Percentiles rank a stretch among this genome's conserved stretches.
phyloP scores from a whole-genome alignment of 495 filamentous ascomycete genomes.

The Neurospora hispaniola region DNA sequence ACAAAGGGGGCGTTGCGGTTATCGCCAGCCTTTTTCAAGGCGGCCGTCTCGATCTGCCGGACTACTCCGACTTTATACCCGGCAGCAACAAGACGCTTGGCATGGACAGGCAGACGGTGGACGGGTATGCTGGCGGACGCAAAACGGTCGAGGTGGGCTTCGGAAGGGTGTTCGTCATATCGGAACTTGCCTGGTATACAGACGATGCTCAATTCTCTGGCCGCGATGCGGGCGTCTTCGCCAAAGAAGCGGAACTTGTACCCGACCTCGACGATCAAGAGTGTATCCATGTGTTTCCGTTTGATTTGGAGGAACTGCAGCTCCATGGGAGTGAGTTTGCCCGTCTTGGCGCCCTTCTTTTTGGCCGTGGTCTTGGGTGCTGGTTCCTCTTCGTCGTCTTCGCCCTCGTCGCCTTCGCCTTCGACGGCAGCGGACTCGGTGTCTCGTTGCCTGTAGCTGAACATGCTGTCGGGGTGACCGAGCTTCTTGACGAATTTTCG shows the following conservation, averaged over 20 bases:
- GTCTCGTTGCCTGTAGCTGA: slow-evolving; percentile 50
- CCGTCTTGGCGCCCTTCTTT: slow-evolving; percentile 63
- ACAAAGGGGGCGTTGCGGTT: slow-evolving; percentile 90
- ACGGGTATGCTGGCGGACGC: slow-evolving; percentile 93
- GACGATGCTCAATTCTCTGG: slow-evolving; percentile 87
- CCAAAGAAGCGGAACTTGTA: slow-evolving; percentile 98
- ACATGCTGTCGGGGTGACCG: slow-evolving; percentile 69
- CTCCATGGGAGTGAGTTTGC: slow-evolving; percentile 91
- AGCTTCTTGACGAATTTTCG: slow-evolving; percentile 83
- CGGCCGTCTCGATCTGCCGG: slow-evolving; percentile 94
- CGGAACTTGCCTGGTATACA: slow-evolving; percentile 94
- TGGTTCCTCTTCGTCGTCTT: slow-evolving; percentile 39
- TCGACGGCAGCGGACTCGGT: slow-evolving; percentile 37
- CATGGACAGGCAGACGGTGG: slow-evolving; percentile 86
- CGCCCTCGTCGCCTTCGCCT: slow-evolving; percentile 35
- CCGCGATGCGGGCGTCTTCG: slow-evolving; percentile 85
- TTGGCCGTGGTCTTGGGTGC: slow-evolving; percentile 33
- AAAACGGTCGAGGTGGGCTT: slow-evolving; percentile 86
- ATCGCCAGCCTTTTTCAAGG: slow-evolving; percentile 89
- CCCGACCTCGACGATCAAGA: slow-evolving; percentile 86
- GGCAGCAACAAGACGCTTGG: slow-evolving; percentile 82
- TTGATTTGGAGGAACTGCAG: slow-evolving; percentile 91
- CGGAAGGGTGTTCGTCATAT: slow-evolving; percentile 91
- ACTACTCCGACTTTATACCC: slow-evolving; percentile 96
- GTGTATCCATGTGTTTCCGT: slow-evolving; percentile 75